Evolutionary conservation across 2,329 filamentous ascomycete species (phyloP).

Genomic region (Fusarium sp.): DNA sequence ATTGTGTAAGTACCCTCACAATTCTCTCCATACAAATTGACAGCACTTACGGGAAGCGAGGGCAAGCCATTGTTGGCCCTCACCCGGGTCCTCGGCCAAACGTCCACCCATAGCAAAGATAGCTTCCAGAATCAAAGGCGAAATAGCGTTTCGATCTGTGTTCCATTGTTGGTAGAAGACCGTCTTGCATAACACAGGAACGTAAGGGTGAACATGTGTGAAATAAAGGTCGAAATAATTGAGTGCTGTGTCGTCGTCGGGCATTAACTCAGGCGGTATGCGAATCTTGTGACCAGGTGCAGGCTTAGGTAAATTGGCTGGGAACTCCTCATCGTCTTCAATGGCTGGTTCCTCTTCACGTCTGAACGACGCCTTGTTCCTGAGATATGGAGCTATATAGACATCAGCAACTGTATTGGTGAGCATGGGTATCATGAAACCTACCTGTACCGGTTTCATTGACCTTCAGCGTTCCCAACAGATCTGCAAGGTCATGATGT

Average conservation of each 20-base stretch:
- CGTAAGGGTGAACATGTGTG: constrained; percentile 88
- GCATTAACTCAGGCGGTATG: constrained; percentile 94
- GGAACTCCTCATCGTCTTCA: constrained; percentile 80
- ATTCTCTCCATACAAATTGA: neutral
- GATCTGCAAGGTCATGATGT: constrained; percentile 78
- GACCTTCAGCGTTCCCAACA: constrained; percentile 87
- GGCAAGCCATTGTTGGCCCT: constrained; percentile 92
- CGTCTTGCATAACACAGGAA: constrained; percentile 85
- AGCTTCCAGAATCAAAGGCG: constrained; percentile 87
- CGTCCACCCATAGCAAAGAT: constrained; percentile 90
- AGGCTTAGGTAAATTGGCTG: constrained; percentile 73
- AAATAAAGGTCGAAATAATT: constrained; percentile 94
- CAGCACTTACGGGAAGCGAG: constrained; percentile 77
- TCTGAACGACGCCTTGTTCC: constrained; percentile 65
- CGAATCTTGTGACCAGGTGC: constrained; percentile 81
- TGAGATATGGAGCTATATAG: constrained; percentile 81
- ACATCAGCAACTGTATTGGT: constrained; percentile 1
- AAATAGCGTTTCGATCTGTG: constrained; percentile 82
- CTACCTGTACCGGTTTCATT: constrained; percentile 87
- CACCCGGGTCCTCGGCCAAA: constrained; percentile 82
- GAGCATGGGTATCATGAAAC: constrained; percentile 40
- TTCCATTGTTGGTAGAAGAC: constrained; percentile 93
- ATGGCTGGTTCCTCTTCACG: constrained; percentile 70
- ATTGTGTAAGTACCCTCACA: constrained; percentile 30
- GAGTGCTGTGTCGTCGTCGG: constrained; percentile 81